Base-by-base conservation (phyloP, 257 asterid genomes). In the Solanum sejunctum region DNA sequence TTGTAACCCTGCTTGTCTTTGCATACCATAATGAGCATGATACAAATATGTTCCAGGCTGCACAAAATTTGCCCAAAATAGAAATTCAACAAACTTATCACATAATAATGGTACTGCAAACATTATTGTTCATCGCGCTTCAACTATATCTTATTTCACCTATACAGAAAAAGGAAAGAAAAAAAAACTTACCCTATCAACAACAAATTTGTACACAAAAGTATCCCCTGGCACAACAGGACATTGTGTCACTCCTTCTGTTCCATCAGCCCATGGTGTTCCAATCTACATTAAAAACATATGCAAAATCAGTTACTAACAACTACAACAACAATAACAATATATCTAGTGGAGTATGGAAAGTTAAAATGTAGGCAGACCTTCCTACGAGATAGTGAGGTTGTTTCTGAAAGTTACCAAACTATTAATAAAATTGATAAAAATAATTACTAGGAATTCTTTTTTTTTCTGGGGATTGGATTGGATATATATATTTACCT, bases 21-120 rank as follows among this genome's bases (percentile, higher is more conserved):
- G 99, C 98, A 96, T 93, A 3, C 98, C 99, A 72, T 96, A 96
- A 88, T 95, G 99, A 54, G 97, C 97, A 86, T 95, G 99, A 79
- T 96, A 96, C 80, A 96, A 23, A 66, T 93, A 96, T 72, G 98
- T 95, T 51, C 99, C 99, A 0, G 95, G 88, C 98, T 96, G 93
- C 91, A 91, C 82, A 75, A 49, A n/a, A 12, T 49, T 12, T n/a
- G 12, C 12, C 39, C 39, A 45, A 26, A 52, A 5, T 1, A 16
- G 7, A 73, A 51, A 77, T 13, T 21, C 20, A 41, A 16, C 3
- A 45, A 77, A 77, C 21, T 21, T 3, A 77, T 51, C 20, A 51
- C 45, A 15, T 52, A 23, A 49, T 12, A 9, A 58, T 58, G 5
- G 28, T 58, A 58, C 13, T 20, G 66, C 52, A 47, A 54, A 54